A percentile compares a stretch with the other conserved stretches of the same genome.
Evolutionary conservation across 2,329 filamentous ascomycete species (phyloP).

Genomic region (Epichloe scottii): DNA sequence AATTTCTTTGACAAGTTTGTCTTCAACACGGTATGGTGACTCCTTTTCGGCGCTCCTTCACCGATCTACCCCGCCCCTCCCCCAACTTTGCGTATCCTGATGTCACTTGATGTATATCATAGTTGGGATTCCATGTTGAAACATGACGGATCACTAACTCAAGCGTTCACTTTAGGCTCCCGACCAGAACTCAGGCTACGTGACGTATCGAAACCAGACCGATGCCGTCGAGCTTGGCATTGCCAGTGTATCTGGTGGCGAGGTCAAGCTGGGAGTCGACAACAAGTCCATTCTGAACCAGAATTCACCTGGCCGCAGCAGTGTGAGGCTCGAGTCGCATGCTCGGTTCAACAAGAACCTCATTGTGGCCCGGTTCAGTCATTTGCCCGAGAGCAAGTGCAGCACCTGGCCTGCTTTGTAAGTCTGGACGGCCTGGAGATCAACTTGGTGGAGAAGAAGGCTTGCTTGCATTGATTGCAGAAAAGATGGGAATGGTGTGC

Average conservation of each 20-base stretch:
- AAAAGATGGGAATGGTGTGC: not conserved
- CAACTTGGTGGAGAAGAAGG: too few relatives aligned
- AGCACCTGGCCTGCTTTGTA: conserved; percentile 62
- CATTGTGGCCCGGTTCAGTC: conserved; percentile 55
- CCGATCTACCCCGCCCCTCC: too few relatives aligned
- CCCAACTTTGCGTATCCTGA: too few relatives aligned
- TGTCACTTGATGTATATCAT: not conserved
- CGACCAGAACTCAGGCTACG: conserved; percentile 48
- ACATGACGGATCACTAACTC: not conserved
- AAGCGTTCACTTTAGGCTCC: conserved; percentile 4
- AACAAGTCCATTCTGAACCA: conserved; percentile 11
- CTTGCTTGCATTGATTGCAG: too few relatives aligned
- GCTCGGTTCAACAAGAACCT: conserved; percentile 51
- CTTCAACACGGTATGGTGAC: conserved; percentile 24
- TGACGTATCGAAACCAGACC: conserved; percentile 34
- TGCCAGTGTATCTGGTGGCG: too few relatives aligned
- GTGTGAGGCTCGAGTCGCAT: conserved; percentile 54
- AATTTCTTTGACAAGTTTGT: conserved; percentile 38
- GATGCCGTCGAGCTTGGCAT: conserved; percentile 15
- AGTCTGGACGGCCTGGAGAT: conserved; percentile 8
- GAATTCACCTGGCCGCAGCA: conserved; percentile 29
- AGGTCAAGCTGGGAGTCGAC: conserved; percentile 28
- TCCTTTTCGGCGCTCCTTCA: too few relatives aligned
- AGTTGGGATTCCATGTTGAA: not conserved
- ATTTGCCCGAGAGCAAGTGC: conserved; percentile 54